These are phyloP conservation scores for Byssoonygena ceratinophila DNA, from an alignment of 2,329 filamentous ascomycete genomes.

Conservation along the genomic window DNA sequence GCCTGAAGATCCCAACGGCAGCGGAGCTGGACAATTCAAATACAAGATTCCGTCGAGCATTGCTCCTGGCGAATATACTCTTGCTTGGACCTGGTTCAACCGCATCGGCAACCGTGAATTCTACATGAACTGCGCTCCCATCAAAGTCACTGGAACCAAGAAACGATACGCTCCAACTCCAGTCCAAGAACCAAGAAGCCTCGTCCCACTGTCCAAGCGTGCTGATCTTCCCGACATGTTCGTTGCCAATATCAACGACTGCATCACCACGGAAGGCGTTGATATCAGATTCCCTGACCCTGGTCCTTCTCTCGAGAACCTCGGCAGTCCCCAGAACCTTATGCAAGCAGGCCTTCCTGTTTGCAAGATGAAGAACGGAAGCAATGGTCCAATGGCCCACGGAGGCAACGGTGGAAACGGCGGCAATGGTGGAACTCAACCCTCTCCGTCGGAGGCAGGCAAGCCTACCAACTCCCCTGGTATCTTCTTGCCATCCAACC, in stretches of 20 bases:
- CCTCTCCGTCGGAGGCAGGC: background rate
- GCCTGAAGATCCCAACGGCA: slow-evolving; percentile 36
- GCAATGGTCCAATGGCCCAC: slow-evolving; percentile 25
- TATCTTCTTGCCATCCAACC: slow-evolving; percentile 6
- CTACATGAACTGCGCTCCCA: slow-evolving; percentile 90
- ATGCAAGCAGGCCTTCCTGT: slow-evolving; percentile 22
- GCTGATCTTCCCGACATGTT: slow-evolving; percentile 62
- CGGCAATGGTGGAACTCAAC: slow-evolving; percentile 12
- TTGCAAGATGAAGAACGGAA: slow-evolving; percentile 22
- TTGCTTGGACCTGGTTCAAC: slow-evolving; percentile 96
- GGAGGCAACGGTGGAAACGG: slow-evolving; percentile 20
- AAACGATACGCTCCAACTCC: slow-evolving; percentile 23
- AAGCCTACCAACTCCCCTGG: slow-evolving; percentile 4
- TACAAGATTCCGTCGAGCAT: slow-evolving; percentile 64
- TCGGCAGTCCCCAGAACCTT: slow-evolving; percentile 35
- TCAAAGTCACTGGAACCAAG: slow-evolving; percentile 50
- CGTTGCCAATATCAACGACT: slow-evolving; percentile 58
- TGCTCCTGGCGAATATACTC: slow-evolving; percentile 62
- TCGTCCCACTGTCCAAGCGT: slow-evolving; percentile 41
- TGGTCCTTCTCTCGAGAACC: slow-evolving; percentile 47
- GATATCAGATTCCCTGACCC: slow-evolving; percentile 61
- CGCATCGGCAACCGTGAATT: slow-evolving; percentile 85
- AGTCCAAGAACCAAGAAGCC: slow-evolving; percentile 9
- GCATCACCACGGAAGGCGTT: slow-evolving; percentile 43
- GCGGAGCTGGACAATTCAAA: slow-evolving; percentile 49